Evolutionary conservation across 805 yeast species (phyloP).

Genomic region (Candida gorgasii): DNA sequence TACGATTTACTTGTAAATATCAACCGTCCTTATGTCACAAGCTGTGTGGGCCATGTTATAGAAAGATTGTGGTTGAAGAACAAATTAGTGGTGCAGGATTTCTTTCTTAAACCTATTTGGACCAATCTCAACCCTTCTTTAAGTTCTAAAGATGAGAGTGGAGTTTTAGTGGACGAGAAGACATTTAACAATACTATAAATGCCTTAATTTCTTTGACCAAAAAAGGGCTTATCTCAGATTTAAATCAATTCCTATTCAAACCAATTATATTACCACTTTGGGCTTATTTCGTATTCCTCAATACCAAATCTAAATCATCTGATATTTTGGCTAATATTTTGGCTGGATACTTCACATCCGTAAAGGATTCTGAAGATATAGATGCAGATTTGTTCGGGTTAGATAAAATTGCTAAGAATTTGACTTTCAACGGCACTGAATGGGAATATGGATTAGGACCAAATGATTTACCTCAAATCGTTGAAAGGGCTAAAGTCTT

Average conservation of each 20-base stretch:
- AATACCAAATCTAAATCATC: slow-evolving; percentile 27
- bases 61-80: slow-evolving; percentile 54
- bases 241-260: slow-evolving; percentile 24
- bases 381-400: slow-evolving; percentile 18
- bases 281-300: slow-evolving; percentile 48
- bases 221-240: slow-evolving; percentile 31
- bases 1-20: slow-evolving; percentile 57
- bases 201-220: slow-evolving; percentile 62
- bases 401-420: slow-evolving; percentile 36
- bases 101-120: slow-evolving; percentile 56
- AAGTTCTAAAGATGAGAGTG: slow-evolving; percentile 12
- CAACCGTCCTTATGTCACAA: slow-evolving; percentile 60
- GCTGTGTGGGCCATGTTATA: slow-evolving; percentile 57
- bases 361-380: slow-evolving; percentile 19
- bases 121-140: slow-evolving; percentile 37
- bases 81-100: slow-evolving; percentile 53
- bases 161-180: slow-evolving; percentile 43
- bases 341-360: slow-evolving; percentile 38
- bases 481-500: slow-evolving; percentile 8
- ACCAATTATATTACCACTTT: slow-evolving; percentile 36
- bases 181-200: slow-evolving; percentile 63
- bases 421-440: slow-evolving; percentile 27
- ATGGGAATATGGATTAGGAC: slow-evolving; percentile 47
- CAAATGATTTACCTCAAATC: slow-evolving; percentile 38
- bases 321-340: slow-evolving; percentile 36